Percentiles rank a stretch among this genome's conserved stretches.
phyloP scores from a whole-genome alignment of 2,329 filamentous ascomycete genomes.

The Dactylellina parvicollis region DNA sequence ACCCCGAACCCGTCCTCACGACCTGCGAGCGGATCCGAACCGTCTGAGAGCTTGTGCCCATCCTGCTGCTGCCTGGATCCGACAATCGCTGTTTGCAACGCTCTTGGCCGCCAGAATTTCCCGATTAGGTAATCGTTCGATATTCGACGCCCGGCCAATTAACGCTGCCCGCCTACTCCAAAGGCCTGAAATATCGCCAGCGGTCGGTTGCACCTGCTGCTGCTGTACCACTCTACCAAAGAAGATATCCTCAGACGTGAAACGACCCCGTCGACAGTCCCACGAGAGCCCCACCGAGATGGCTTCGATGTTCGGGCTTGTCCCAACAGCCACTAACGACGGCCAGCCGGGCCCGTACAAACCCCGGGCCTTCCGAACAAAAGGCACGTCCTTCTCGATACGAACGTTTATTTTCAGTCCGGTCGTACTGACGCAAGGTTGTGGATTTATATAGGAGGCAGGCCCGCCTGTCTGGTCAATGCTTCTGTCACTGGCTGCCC shows the following conservation, averaged over 20 bases:
- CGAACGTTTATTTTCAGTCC: not conserved
- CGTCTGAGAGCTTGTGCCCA: not conserved
- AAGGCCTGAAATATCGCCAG: not conserved
- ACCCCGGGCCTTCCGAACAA: conserved; percentile 41
- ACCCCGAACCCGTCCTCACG: not conserved
- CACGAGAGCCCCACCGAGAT: not conserved
- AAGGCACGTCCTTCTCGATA: conserved; percentile 13
- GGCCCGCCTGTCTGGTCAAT: conserved; percentile 94
- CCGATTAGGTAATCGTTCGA: conserved; percentile 30
- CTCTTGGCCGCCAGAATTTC: conserved; percentile 31
- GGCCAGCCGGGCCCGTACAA: conserved; percentile 22
- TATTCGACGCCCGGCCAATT: conserved; percentile 5
- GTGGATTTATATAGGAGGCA: conserved; percentile 59
- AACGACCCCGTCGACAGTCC: not conserved
- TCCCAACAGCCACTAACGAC: not conserved
- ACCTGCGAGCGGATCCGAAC: not conserved
- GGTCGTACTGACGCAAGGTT: conserved; percentile 6
- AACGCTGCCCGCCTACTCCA: not conserved
- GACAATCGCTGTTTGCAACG: conserved; percentile 14
- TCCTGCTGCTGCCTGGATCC: not conserved
- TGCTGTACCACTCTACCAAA: conserved; percentile 7
- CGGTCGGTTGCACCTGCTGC: not conserved
- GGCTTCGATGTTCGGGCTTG: conserved; percentile 21
- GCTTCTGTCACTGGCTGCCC: conserved; percentile 98
- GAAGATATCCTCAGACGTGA: not conserved